Evolutionary conservation across 2,329 filamentous ascomycete genomes (phyloP).

Genomic region (Ceratocystis destructans): DNA sequence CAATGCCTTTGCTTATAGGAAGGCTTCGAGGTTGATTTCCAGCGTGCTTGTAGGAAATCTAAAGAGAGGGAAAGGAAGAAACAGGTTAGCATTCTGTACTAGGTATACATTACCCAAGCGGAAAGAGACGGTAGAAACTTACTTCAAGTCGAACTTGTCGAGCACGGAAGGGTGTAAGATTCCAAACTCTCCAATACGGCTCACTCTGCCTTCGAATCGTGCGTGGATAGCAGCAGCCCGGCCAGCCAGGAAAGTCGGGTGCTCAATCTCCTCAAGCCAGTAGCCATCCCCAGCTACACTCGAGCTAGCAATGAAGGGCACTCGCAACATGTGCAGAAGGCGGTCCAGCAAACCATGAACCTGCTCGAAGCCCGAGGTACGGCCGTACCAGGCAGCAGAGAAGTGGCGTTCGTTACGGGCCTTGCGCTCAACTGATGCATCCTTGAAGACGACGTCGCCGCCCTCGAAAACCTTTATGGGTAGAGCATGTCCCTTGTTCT

Average conservation of each 20-base stretch:
- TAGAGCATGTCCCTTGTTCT: slow-evolving; percentile 79
- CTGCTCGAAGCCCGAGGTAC: slow-evolving; percentile 85
- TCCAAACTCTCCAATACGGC: slow-evolving; percentile 72
- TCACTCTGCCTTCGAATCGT: slow-evolving; percentile 56
- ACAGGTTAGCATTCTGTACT: background rate
- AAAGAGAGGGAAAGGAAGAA: slow-evolving; percentile 22
- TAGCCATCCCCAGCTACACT: slow-evolving; percentile 54
- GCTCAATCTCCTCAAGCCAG: slow-evolving; percentile 87
- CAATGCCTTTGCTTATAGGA: slow-evolving; percentile 46
- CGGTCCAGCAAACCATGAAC: slow-evolving; percentile 91
- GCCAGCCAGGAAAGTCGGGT: slow-evolving; percentile 81
- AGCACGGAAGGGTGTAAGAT: slow-evolving; percentile 87
- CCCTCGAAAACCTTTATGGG: slow-evolving; percentile 90
- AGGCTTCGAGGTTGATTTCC: slow-evolving; percentile 87
- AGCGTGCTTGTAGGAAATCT: slow-evolving; percentile 86
- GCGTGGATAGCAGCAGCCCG: slow-evolving; percentile 78
- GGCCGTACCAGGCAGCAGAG: slow-evolving; percentile 90
- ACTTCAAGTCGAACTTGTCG: slow-evolving; percentile 84
- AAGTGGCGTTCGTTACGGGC: slow-evolving; percentile 89
- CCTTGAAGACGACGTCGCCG: slow-evolving; percentile 85
- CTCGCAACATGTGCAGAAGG: slow-evolving; percentile 80
- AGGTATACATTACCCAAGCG: background rate
- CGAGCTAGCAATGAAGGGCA: slow-evolving; percentile 56
- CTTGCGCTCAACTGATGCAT: slow-evolving; percentile 65
- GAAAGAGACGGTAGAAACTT: slow-evolving; percentile 24